Evolutionary conservation across 192 early-diverging fungal genomes (phyloP).

Genomic region (Coemansia sp.): DNA sequence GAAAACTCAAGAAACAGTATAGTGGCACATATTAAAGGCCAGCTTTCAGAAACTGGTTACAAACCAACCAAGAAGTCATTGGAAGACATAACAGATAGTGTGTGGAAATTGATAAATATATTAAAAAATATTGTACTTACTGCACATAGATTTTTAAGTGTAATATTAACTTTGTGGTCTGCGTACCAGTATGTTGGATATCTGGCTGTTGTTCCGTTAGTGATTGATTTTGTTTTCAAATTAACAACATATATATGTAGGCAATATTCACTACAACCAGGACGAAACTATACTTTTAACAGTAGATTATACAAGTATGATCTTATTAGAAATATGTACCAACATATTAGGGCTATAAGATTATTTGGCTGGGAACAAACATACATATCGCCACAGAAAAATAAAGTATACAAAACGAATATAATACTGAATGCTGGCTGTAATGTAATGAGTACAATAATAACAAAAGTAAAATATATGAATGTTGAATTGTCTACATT

Average conservation of each 20-base stretch:
- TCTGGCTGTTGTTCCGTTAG: neutral
- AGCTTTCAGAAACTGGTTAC: no score
- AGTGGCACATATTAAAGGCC: no score
- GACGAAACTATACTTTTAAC: neutral
- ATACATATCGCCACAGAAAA: constrained; percentile 5
- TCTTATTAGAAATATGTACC: neutral
- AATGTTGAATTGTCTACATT: neutral
- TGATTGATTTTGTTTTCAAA: neutral
- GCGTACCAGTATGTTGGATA: neutral
- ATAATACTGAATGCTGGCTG: constrained; percentile 32
- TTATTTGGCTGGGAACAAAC: constrained; percentile 45
- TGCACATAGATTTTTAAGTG: neutral
- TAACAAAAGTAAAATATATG: neutral
- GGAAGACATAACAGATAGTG: no score
- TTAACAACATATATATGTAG: neutral
- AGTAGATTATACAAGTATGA: neutral
- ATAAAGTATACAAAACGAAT: neutral
- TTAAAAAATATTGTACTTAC: no score
- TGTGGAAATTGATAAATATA: no score
- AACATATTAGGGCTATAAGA: constrained; percentile 16
- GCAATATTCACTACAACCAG: neutral
- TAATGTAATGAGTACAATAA: constrained; percentile 4
- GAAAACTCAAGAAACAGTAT: no score
- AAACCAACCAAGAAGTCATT: no score
- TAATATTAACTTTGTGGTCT: neutral